phyloP scores from a whole-genome alignment of 2,329 filamentous ascomycete genomes.

The Trichoderma sp. region DNA sequence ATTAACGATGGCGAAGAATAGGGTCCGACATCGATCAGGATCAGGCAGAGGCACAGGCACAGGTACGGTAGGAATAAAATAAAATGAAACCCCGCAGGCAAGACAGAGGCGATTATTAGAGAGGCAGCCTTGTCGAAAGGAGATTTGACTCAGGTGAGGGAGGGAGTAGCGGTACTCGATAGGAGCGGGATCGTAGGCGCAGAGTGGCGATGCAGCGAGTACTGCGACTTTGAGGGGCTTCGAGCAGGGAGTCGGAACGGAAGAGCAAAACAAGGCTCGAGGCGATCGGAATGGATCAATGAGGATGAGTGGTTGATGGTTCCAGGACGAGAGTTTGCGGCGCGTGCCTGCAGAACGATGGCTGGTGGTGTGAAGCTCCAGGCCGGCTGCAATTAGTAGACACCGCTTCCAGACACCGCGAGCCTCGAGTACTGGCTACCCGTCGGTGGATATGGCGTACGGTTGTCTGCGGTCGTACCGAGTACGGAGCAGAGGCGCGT shows the following conservation, averaged over 20 bases:
- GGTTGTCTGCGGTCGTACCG: background rate
- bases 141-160: background rate
- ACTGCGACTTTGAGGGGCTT: background rate
- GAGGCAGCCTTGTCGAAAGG: conserved; percentile 9
- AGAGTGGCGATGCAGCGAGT: background rate
- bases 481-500: background rate
- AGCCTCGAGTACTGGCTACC: background rate
- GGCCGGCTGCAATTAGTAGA: background rate
- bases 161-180: conserved; percentile 1
- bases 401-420: background rate
- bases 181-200: background rate
- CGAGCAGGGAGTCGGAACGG: background rate
- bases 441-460: background rate
- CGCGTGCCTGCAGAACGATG: conserved; percentile 11
- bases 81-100: background rate
- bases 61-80: background rate
- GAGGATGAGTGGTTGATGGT: background rate
- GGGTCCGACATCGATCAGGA: background rate
- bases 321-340: background rate
- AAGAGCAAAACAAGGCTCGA: background rate
- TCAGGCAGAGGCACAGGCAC: background rate
- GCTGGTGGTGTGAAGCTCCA: conserved; percentile 4
- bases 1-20: background rate
- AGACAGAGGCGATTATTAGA: background rate
- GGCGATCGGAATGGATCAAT: background rate